These are phyloP conservation scores for Fonsecaea nubica DNA, from an alignment of 2,329 filamentous ascomycete genomes.

Conservation along the genomic window DNA sequence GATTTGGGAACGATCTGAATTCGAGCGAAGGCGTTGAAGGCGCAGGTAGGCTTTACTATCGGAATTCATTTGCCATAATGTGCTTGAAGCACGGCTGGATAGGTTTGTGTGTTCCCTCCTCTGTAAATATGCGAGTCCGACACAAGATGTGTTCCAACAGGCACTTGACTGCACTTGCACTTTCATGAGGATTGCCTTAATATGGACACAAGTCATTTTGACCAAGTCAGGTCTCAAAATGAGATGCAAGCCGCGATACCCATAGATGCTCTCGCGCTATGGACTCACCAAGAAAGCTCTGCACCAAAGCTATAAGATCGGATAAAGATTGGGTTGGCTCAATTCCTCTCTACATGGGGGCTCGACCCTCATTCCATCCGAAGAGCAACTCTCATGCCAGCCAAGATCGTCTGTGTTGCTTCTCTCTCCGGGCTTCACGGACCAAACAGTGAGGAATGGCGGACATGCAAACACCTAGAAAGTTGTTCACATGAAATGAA, in stretches of 20 bases:
- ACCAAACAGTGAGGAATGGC: slow-evolving; percentile 23
- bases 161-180: neutral
- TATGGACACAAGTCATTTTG: neutral
- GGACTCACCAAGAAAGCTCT: neutral
- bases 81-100: neutral
- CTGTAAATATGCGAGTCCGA: neutral
- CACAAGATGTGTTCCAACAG: neutral
- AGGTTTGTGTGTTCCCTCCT: neutral
- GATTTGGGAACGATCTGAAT: neutral
- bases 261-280: neutral
- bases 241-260: neutral
- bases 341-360: slow-evolving; percentile 24
- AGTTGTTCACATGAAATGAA: neutral
- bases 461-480: slow-evolving; percentile 21
- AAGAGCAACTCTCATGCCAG: slow-evolving; percentile 30
- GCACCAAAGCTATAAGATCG: slow-evolving; percentile 7
- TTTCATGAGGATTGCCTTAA: neutral
- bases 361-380: slow-evolving; percentile 40
- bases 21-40: slow-evolving; percentile 20
- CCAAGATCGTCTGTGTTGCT: slow-evolving; percentile 23
- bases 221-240: neutral
- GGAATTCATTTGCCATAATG: slow-evolving; percentile 4
- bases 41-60: neutral
- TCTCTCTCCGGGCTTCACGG: slow-evolving; percentile 17
- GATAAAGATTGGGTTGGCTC: slow-evolving; percentile 40